Evolutionary conservation across 148 eudicot species (phyloP), one percentile per base, ranked within the genome.

Genomic region (Nepenthes gracilis): DNA sequence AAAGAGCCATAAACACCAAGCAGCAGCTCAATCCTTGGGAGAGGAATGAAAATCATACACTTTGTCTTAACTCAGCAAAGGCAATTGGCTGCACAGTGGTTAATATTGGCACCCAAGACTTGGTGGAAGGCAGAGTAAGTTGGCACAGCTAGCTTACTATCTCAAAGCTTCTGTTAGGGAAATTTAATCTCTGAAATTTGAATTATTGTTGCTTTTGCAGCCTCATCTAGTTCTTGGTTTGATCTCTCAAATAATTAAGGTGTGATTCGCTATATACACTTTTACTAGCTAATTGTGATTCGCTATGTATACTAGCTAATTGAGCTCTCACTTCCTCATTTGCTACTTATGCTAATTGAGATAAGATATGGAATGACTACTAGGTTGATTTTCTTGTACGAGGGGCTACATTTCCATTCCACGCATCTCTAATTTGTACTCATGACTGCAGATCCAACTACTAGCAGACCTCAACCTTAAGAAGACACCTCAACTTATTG

Each of bases 81-180:
- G 99, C 99, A 63, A 88, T 93, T 70, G 99, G 99, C 38, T 93
- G 99, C 75, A 93, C 96, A 3, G 96, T 93, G 58, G 99, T 93
- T 65, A 93, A 93, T 65, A 89, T 93, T 78, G 99, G 99, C 53
- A 81, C 89, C 54, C 96, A 93, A 64, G 99, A 93, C 76, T 70
- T 93, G 71, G 82, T 86, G 74, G 96, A 93, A 84, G 98, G 96
- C 79, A 82, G 91, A 79, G 99, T 93, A 72, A 79, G 99, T 76
- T 53, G 49, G 58, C 33, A 53, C 54, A 43, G 58, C 36, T 65
- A 57, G 53, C n/a, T 49, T 2, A 5, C 53, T 11, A 11, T 49
- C 10, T n/a, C 4, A 10, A 49, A 51, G 51, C 53, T 36, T 32
- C 52, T 57, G 55, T 12, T 43, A 23, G 1, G 38, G 57, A 48